Percentiles rank a stretch among this genome's conserved stretches.
phyloP scores from a whole-genome alignment of 202 grass and related monocot genomes.

The Setaria italica region DNA sequence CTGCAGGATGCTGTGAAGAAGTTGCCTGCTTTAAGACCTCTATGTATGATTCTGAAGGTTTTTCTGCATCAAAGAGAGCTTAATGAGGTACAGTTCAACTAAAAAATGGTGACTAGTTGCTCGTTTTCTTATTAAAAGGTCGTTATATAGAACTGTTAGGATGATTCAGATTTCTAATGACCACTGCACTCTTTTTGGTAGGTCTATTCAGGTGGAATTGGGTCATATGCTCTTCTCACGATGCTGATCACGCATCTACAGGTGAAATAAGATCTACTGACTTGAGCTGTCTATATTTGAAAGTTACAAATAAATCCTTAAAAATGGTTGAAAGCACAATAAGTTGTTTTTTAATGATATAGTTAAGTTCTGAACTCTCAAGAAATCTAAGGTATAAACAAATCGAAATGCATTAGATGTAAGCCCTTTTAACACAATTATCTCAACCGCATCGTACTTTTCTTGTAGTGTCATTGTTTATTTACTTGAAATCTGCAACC shows the following conservation, averaged over 20 bases:
- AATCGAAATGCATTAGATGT: slow-evolving; percentile 13
- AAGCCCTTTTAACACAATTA: slow-evolving; percentile 24
- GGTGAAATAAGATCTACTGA: slow-evolving; percentile 47
- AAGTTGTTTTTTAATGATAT: slow-evolving; percentile 18
- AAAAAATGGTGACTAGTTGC: slow-evolving; percentile 4
- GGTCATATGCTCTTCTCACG: slow-evolving; percentile 97
- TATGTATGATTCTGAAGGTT: slow-evolving; percentile 97
- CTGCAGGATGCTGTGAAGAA: slow-evolving; percentile 81
- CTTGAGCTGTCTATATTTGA: not conserved
- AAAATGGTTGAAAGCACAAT: not conserved
- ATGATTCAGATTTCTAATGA: slow-evolving; percentile 25
- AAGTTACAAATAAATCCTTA: slow-evolving; percentile 1
- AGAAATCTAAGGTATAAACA: slow-evolving; percentile 10
- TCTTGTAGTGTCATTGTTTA: not conserved
- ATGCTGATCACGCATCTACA: slow-evolving; percentile 96
- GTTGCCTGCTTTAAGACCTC: slow-evolving; percentile 85
- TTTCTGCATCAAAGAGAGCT: slow-evolving; percentile 99
- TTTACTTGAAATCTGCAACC: slow-evolving; percentile 11
- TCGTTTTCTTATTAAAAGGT: slow-evolving; percentile 17
- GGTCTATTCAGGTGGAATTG: slow-evolving; percentile 97
- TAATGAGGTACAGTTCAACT: slow-evolving; percentile 76
- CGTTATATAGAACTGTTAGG: slow-evolving; percentile 5
- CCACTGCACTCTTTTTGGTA: slow-evolving; percentile 40
- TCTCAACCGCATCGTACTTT: slow-evolving; percentile 26
- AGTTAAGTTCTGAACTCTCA: not conserved